phyloP scores from a whole-genome alignment of 371 early-diverging fungal species.

The Mortierella sp. region DNA sequence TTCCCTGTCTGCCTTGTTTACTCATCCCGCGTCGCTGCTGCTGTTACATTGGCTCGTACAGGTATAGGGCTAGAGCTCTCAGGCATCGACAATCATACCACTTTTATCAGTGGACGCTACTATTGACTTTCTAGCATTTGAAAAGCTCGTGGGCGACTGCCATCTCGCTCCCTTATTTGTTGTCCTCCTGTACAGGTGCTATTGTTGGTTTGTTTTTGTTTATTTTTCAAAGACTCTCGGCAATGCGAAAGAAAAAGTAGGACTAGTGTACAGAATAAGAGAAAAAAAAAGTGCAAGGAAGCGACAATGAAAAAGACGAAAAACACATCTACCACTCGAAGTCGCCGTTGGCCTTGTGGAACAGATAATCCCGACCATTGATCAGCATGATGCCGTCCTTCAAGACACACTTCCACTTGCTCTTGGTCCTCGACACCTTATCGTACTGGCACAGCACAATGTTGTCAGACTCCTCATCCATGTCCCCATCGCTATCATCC shows the following conservation, averaged over 20 bases:
- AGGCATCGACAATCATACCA: no score
- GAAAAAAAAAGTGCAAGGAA: background rate
- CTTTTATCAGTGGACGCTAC: no score
- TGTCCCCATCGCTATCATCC: conserved; percentile 80
- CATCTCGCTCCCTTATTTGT: background rate
- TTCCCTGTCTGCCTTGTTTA: no score
- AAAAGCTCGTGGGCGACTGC: background rate
- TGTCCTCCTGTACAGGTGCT: background rate
- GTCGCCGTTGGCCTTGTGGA: conserved; percentile 93
- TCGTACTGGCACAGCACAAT: conserved; percentile 96
- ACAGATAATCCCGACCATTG: conserved; percentile 95
- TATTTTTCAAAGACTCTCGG: background rate
- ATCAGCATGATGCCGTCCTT: conserved; percentile 96
- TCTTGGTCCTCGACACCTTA: conserved; percentile 95
- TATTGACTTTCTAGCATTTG: no score
- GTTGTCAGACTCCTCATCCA: conserved; percentile 84
- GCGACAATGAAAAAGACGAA: background rate
- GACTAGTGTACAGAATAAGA: background rate
- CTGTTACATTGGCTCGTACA: no score
- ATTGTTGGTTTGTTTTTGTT: background rate
- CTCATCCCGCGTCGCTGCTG: no score
- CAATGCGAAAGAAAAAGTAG: background rate
- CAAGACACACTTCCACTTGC: conserved; percentile 97
- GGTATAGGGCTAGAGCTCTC: no score
- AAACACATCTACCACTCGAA: conserved; percentile 87